Base-by-base conservation (phyloP, 2,329 filamentous ascomycete species). In the Fusarium fujikuroi region DNA sequence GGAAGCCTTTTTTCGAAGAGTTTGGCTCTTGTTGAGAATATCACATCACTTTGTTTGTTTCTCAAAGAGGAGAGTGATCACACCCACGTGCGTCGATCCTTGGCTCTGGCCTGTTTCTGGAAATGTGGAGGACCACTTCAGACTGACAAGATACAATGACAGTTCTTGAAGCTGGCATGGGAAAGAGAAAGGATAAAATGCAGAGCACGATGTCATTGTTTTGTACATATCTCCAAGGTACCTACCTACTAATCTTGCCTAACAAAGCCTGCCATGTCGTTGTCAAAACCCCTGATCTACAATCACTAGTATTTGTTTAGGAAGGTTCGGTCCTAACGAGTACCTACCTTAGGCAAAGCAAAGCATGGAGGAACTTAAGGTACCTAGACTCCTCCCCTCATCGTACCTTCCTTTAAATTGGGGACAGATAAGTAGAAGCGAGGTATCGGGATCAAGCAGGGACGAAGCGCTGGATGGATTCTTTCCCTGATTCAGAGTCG, bases 61-160 rank as follows among this genome's bases (percentile, higher is more conserved):
- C 23, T 42, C 25, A 54, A 54, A 28, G 36, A 30, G 25, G 28
- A 65, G 42, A 57, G 43, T 54, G 15, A 46, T 39, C 19, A 30
- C 60, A 64, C 75, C 77, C 77, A 79, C 78, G 77, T 79, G 78
- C 76, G 60, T 68, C 57, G 72, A 74, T 63, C 43, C 68, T 76
- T 76, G 77, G 76, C 69, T 70, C 68, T 57, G 70, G 63, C 63
- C 57, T 66, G 39, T 58, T 32, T 42, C 44, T 40, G 59, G 60
- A 47, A 44, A 43, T 23, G 30, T 40, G 56, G 46, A 57, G 50
- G 49, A 54, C 18, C 23, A 34, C 23, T 39, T 46, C 34, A 54
- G 59, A 57, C 23, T 10, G 46, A 61, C 57, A 58, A 46, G 36
- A 58, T 37, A 30, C 23, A 40, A 42, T 28, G 36, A 12, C 25